A percentile compares a stretch with the other conserved stretches of the same genome.
Conservation (phyloP, 2,329 filamentous ascomycete species). For the Trichoderma koningiopsis region DNA sequence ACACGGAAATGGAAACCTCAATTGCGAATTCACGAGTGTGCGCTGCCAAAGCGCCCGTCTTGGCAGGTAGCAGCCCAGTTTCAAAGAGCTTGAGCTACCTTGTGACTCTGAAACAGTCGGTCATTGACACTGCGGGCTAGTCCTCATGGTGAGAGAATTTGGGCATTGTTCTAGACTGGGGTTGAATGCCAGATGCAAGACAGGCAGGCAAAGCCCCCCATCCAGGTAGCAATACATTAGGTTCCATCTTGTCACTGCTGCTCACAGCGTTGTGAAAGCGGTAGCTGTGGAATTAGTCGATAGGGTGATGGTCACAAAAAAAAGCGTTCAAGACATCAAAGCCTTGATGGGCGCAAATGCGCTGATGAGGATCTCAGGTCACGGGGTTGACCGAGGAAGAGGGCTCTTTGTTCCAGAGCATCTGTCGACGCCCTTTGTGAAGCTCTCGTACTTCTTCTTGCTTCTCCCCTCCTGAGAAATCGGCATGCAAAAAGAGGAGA, state of each 20-base stretch:
- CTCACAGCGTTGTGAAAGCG: neutral
- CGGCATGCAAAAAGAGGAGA: conserved; percentile 25
- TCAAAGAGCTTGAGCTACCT: neutral
- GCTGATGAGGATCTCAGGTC: neutral
- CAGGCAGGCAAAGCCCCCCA: conserved; percentile 1
- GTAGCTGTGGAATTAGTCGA: neutral
- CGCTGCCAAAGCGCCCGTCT: neutral
- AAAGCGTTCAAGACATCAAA: too few species aligned
- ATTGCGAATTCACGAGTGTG: neutral
- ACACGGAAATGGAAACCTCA: neutral
- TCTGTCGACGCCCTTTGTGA: neutral
- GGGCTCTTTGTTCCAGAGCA: neutral
- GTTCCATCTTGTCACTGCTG: neutral
- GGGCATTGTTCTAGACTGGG: conserved; percentile 24
- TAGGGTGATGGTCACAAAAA: neutral
- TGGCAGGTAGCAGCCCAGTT: neutral
- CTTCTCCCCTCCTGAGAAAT: conserved; percentile 3
- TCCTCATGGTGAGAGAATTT: conserved; percentile 22
- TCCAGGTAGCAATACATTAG: conserved; percentile 23
- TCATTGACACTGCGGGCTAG: conserved; percentile 7
- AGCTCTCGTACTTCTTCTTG: neutral
- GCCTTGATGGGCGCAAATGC: neutral
- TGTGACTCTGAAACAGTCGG: conserved; percentile 24
- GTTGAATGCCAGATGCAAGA: conserved; percentile 24
- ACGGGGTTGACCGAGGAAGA: neutral